Evolutionary conservation across 2,329 filamentous ascomycete species (phyloP).

Genomic region (Trichoderma gracile): DNA sequence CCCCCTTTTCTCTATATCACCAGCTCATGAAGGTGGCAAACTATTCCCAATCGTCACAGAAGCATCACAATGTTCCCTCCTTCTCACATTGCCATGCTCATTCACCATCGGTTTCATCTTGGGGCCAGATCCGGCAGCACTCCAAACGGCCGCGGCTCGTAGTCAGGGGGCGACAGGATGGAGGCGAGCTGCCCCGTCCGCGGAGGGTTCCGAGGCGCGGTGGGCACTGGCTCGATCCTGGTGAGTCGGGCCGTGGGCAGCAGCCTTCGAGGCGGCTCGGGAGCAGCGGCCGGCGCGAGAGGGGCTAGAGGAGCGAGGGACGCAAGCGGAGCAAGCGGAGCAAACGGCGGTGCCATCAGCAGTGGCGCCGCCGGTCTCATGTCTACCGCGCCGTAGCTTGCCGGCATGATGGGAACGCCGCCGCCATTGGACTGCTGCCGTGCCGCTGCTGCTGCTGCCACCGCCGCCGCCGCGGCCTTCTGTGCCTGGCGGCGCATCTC

Average conservation of each 20-base stretch:
- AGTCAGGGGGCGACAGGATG: conserved; percentile 24
- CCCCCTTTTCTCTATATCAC: background rate
- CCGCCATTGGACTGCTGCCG: no score
- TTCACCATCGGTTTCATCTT: background rate
- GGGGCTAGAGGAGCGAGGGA: background rate
- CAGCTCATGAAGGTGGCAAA: background rate
- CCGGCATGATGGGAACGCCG: background rate
- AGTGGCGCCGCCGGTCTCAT: background rate
- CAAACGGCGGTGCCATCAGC: background rate
- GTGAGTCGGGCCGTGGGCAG: background rate
- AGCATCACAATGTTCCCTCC: background rate
- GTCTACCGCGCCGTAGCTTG: background rate
- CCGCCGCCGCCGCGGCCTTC: background rate
- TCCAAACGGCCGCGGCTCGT: conserved; percentile 7
- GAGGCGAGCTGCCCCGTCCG: conserved; percentile 42
- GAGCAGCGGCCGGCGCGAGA: background rate
- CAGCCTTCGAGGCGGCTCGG: background rate
- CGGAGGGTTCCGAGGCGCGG: conserved; percentile 31
- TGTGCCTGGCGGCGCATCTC: conserved; percentile 6
- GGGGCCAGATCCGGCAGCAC: background rate
- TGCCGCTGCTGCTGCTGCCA: background rate
- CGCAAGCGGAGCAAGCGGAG: no score
- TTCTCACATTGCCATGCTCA: background rate
- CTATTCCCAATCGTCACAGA: background rate
- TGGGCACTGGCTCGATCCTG: conserved; percentile 2